Conservation (phyloP, 345 rosid species). For the Durio zibethinus region DNA sequence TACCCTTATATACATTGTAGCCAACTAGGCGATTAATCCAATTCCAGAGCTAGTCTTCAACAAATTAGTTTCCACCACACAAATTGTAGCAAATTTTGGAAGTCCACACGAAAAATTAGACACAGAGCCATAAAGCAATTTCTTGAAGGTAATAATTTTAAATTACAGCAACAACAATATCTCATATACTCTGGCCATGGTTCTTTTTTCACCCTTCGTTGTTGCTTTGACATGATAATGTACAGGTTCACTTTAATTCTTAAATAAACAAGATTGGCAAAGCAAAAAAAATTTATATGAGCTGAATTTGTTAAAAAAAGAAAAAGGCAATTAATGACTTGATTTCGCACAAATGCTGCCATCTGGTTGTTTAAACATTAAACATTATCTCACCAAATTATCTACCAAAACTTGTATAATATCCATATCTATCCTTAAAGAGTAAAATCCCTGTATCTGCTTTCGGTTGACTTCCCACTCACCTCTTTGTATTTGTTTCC, state of each 20-base stretch:
- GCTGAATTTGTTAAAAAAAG: background rate
- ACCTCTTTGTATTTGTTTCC: background rate
- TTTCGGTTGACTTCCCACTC: background rate
- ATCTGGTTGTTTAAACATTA: background rate
- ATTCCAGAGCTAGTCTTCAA: background rate
- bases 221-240: background rate
- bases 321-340: background rate
- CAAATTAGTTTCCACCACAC: too few relatives aligned
- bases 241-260: background rate
- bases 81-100: too few relatives aligned
- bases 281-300: background rate
- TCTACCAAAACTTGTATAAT: conserved; percentile 1
- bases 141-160: too few relatives aligned
- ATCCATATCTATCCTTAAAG: background rate
- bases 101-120: too few relatives aligned
- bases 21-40: background rate
- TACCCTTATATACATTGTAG: background rate
- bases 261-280: background rate
- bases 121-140: too few relatives aligned
- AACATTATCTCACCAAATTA: background rate
- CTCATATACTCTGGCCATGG: background rate
- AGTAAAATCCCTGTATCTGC: background rate
- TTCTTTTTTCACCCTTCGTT: background rate
- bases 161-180: too few relatives aligned
- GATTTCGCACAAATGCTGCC: background rate